A percentile compares a stretch with the other conserved stretches of the same genome.
Conservation (phyloP, 2,329 filamentous ascomycete genomes). For the Alternaria consortialis region DNA sequence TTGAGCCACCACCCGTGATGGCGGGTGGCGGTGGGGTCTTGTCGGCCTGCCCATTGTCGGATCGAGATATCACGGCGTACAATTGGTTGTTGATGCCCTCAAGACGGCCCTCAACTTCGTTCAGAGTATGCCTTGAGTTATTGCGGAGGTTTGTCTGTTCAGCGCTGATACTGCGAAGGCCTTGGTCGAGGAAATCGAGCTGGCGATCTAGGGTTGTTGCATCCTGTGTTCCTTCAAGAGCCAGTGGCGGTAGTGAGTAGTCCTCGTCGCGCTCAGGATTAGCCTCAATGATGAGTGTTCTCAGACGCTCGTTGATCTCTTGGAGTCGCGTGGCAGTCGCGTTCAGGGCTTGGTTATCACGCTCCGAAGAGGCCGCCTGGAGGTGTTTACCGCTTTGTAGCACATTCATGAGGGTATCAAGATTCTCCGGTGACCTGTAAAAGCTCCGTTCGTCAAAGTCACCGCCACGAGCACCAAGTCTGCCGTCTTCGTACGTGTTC, state of each 20-base stretch:
- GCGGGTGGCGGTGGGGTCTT: slow-evolving; percentile 67
- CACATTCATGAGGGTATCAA: slow-evolving; percentile 60
- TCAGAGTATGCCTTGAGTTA: slow-evolving; percentile 40
- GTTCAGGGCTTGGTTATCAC: slow-evolving; percentile 61
- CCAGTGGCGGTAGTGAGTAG: slow-evolving; percentile 42
- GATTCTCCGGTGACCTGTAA: slow-evolving; percentile 73
- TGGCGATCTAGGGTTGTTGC: slow-evolving; percentile 60
- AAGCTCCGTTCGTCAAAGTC: slow-evolving; percentile 81
- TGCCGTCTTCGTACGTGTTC: slow-evolving; percentile 70
- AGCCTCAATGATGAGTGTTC: slow-evolving; percentile 71
- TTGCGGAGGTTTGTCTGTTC: slow-evolving; percentile 58
- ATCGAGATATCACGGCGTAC: slow-evolving; percentile 55
- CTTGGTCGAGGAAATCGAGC: slow-evolving; percentile 75
- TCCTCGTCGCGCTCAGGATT: slow-evolving; percentile 61
- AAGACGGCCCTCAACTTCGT: slow-evolving; percentile 52
- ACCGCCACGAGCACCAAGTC: slow-evolving; percentile 62
- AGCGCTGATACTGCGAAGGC: slow-evolving; percentile 67
- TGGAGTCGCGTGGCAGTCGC: slow-evolving; percentile 73
- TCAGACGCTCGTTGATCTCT: slow-evolving; percentile 71
- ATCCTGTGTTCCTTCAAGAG: slow-evolving; percentile 27
- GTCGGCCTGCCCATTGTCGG: slow-evolving; percentile 62
- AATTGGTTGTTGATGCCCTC: slow-evolving; percentile 69
- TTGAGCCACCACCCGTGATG: slow-evolving; percentile 64
- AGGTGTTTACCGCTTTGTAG: slow-evolving; percentile 49
- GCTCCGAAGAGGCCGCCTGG: slow-evolving; percentile 37